Conservation (phyloP, 2,329 filamentous ascomycete species). For the Xylariaceae sp. region DNA sequence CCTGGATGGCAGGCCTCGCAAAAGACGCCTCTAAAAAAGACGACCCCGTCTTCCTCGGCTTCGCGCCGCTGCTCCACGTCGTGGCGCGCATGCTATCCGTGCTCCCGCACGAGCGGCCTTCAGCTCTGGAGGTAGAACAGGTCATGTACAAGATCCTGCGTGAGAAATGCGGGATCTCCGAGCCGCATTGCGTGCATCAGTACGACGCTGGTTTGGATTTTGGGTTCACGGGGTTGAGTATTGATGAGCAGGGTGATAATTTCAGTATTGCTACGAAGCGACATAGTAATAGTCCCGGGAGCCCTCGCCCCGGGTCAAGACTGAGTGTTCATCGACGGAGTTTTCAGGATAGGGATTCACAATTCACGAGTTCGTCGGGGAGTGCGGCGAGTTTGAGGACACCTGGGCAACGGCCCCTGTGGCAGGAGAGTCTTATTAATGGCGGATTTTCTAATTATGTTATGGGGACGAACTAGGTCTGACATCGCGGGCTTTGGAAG, state of each 20-base stretch:
- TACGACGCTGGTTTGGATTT: conserved; percentile 33
- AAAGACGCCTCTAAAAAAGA: conserved; percentile 54
- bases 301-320: conserved; percentile 17
- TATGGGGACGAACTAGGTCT: no score
- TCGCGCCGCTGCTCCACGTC: conserved; percentile 50
- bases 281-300: conserved; percentile 22
- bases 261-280: conserved; percentile 29
- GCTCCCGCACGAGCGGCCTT: conserved; percentile 50
- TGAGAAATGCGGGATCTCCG: conserved; percentile 42
- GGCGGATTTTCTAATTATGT: no score
- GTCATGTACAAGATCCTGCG: conserved; percentile 50
- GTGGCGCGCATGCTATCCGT: conserved; percentile 52
- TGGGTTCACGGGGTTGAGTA: conserved; percentile 31
- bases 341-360: conserved; percentile 16
- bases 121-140: conserved; percentile 49
- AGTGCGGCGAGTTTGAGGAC: no score
- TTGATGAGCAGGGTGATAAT: conserved; percentile 27
- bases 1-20: conserved; percentile 61
- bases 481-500: no score
- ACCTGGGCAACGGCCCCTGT: no score
- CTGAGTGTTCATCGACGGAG: conserved; percentile 24
- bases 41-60: conserved; percentile 46
- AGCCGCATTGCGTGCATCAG: conserved; percentile 53
- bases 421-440: no score
- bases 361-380: no score